Evolutionary conservation across 306 rosid species (phyloP), one percentile per base, ranked within the genome.

Genomic region (Crotalaria pallida): DNA sequence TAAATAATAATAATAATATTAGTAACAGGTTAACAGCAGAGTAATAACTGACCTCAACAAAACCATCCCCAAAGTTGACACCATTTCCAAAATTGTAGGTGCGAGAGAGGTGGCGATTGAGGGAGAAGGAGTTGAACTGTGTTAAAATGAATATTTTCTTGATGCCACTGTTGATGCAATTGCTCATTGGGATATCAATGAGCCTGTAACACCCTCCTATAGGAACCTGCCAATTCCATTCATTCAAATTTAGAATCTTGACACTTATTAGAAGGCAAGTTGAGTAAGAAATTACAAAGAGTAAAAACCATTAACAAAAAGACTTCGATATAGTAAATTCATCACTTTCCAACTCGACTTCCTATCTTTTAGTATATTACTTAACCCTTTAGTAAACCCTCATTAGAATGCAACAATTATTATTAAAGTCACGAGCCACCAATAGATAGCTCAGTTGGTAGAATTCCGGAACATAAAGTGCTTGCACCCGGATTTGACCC

Each of bases 181-280:
- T 93, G 70, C 98, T 93, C 98, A 93, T 90, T 0, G 98, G 98
- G 52, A 90, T 78, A 83, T 93, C 98, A 26, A 92, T 90, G 69
- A 93, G 86, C 69, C 98, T 86, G 75, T 90, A 93, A 74, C 91
- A 85, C 57, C 98, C 98, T 68, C 98, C 98, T 6, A 93, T 84
- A 0, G 98, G 98, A 80, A 93, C 98, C 96, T 88, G 85, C 41
- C 38, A 61, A 22, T 17, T 43, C 6, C 22, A 69, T 44, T n/a
- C 31, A 69, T 44, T n/a, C 63, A 69, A 69, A 65, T 4, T 16
- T 34, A 69, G 3, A 53, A 62, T 27, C 41, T n/a, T 17, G 10
- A 33, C 55, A 50, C 23, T 43, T 40, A 40, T 23, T n/a, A 18
- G 13, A 51, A 27, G 31, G 31, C 31, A 27, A 27, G 5, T 27